Evolutionary conservation across 1,139 yeast genomes (phyloP), one percentile per base, ranked within the genome.

Genomic region (Hemisphaericaspora xylofermentans): DNA sequence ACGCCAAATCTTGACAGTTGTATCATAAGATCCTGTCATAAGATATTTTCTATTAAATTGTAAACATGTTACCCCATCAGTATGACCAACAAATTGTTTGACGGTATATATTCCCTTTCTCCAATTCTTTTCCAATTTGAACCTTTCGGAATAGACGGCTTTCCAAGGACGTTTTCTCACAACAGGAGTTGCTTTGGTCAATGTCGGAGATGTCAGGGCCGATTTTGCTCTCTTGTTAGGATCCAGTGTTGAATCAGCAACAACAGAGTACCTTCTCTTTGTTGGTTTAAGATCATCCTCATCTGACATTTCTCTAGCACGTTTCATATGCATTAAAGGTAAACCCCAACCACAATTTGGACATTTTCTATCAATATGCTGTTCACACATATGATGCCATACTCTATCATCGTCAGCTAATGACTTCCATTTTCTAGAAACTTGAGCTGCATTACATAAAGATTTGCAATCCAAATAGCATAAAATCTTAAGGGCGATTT

Each of bases 291-390:
- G 53, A 35, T 66, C 64, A 10, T 64, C 66, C 21, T 57, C 66
- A 16, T 38, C 46, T 31, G 24, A 54, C 62, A 60, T 66, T 53
- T 77, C 84, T 47, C 88, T 67, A 6, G 87, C 84, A 47, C 87
- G 69, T 56, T 83, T 84, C 84, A 85, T 85, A 53, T 84, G 88
- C 79, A 93, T 78, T 46, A 93, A 68, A 2, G 98, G 98, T 51
- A 93, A 71, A 5, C 98, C 98, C 98, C 98, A 93, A 9, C 98
- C 98, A 69, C 98, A 93, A 59, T 88, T 88, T 34, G 97, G 96
- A 64, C 98, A 93, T 61, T 93, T 93, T 45, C 95, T 74, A 63
- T 93, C 98, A 44, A 93, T 93, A 60, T 93, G 98, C 63, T 93
- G 98, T 61, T 89, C 96, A 61, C 98, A 93, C 93, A 93, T 85